Conservation (phyloP, 495 filamentous ascomycete species). For the Podospora fimiseda region DNA sequence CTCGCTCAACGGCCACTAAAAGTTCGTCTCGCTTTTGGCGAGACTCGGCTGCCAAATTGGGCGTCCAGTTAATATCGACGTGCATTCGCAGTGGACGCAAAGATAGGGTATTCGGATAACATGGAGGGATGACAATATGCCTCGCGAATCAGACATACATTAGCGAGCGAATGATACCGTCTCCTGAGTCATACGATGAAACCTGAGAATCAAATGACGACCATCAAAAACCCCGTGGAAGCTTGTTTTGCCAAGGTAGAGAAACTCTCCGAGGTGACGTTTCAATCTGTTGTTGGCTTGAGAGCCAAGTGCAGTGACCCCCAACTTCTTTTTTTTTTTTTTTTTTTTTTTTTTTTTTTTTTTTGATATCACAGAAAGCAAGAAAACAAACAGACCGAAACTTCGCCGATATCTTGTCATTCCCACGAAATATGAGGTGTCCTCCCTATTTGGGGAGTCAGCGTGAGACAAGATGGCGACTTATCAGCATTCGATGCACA, state of each 20-base stretch:
- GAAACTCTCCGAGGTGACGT: not conserved
- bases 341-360: not conserved
- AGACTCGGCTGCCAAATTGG: slow-evolving; percentile 6
- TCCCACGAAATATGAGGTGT: too few species aligned
- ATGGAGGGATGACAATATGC: slow-evolving; percentile 10
- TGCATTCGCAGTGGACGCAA: not conserved
- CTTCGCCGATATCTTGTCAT: too few species aligned
- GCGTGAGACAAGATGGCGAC: too few species aligned
- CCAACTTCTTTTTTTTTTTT: not conserved
- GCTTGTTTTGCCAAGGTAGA: not conserved
- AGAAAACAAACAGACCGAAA: too few species aligned
- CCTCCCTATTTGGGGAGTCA: too few species aligned
- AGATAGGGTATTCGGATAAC: not conserved
- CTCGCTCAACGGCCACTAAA: too few species aligned
- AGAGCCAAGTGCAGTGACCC: not conserved
- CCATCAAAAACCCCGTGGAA: not conserved
- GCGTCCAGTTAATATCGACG: slow-evolving; percentile 1
- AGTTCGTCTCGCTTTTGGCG: slow-evolving; percentile 1
- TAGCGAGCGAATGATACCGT: slow-evolving; percentile 2
- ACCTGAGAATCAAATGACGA: slow-evolving; percentile 5
- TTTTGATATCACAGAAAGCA: not conserved
- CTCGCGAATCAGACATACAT: slow-evolving; percentile 8
- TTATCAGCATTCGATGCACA: too few species aligned
- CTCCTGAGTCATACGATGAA: slow-evolving; percentile 11
- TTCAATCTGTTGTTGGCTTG: not conserved